A percentile compares a stretch with the other conserved stretches of the same genome.
Conservation (phyloP, 2,329 filamentous ascomycete species). For the Paecilomyces dactylethromorphus region DNA sequence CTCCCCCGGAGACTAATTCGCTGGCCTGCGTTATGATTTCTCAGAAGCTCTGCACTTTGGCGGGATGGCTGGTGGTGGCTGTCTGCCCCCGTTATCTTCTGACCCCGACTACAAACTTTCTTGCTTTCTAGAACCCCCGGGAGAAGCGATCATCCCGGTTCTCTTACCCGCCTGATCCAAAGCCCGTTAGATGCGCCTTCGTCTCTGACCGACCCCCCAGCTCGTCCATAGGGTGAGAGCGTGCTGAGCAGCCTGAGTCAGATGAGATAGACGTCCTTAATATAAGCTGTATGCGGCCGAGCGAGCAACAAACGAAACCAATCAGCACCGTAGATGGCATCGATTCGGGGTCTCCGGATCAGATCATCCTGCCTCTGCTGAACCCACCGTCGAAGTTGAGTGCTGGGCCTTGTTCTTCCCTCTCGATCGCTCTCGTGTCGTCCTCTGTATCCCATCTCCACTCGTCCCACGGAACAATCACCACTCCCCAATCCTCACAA, state of each 20-base stretch:
- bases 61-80: neutral
- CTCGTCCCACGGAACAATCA: neutral
- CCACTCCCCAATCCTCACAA: neutral
- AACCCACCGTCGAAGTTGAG: neutral
- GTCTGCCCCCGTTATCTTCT: neutral
- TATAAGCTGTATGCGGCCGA: neutral
- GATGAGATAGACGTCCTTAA: neutral
- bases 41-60: neutral
- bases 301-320: neutral
- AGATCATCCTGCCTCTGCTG: neutral
- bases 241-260: neutral
- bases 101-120: neutral
- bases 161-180: neutral
- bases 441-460: neutral
- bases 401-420: neutral
- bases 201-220: neutral
- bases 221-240: neutral
- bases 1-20: neutral
- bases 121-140: neutral
- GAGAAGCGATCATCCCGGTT: neutral
- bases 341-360: neutral
- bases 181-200: neutral
- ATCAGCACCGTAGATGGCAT: neutral
- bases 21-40: neutral
- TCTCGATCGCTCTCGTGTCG: neutral